Conservation (phyloP, 2,329 filamentous ascomycete species). For the Pseudocercospora pini-densiflorae region DNA sequence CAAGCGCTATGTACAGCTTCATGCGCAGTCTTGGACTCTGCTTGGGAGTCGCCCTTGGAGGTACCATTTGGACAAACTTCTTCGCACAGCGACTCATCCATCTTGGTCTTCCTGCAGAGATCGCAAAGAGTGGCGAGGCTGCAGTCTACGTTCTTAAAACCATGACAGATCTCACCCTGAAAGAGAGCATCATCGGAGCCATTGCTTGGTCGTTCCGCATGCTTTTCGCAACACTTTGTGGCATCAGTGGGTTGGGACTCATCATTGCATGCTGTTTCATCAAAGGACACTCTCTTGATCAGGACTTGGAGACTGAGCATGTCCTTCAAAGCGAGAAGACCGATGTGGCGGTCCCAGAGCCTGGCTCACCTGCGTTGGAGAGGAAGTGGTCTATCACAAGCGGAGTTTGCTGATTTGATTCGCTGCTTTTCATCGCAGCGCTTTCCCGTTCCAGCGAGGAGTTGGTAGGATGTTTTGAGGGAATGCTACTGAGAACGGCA, state of each 20-base stretch:
- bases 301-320: slow-evolving; percentile 22
- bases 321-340: slow-evolving; percentile 9
- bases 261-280: slow-evolving; percentile 19
- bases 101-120: slow-evolving; percentile 16
- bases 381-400: not conserved
- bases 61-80: slow-evolving; percentile 48
- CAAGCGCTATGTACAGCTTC: slow-evolving; percentile 52
- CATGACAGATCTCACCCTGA: slow-evolving; percentile 22
- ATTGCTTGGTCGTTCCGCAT: slow-evolving; percentile 31
- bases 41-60: slow-evolving; percentile 53
- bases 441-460: not conserved
- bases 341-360: not conserved
- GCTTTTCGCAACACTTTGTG: slow-evolving; percentile 32
- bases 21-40: slow-evolving; percentile 54
- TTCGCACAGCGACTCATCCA: slow-evolving; percentile 22
- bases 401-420: not conserved
- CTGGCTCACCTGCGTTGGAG: not conserved
- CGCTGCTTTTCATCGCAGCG: not conserved
- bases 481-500: not conserved
- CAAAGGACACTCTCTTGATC: slow-evolving; percentile 24
- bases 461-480: not conserved
- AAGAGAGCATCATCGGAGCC: slow-evolving; percentile 18
- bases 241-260: slow-evolving; percentile 32
- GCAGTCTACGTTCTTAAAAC: slow-evolving; percentile 25
- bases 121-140: slow-evolving; percentile 31